Conservation (phyloP, 2,329 filamentous ascomycete species). For the Rhynchosporium secalis region DNA sequence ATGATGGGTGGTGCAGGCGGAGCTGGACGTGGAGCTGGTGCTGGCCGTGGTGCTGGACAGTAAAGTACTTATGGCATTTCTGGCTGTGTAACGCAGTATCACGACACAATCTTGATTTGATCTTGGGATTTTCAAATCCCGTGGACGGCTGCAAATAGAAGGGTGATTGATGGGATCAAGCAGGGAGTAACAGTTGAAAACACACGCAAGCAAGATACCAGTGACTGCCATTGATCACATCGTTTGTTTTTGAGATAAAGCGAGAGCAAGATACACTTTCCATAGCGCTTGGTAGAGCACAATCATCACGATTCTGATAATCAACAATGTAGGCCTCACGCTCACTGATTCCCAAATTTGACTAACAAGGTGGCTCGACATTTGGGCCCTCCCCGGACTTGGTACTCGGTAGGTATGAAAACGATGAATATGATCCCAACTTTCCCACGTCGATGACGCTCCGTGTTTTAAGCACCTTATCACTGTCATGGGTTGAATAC, state of each 20-base stretch:
- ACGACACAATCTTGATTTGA: not conserved
- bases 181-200: not conserved
- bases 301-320: conserved; percentile 2
- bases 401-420: too few relatives aligned
- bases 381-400: too few relatives aligned
- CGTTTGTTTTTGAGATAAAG: not conserved
- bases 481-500: too few relatives aligned
- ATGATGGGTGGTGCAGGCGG: conserved; percentile 58
- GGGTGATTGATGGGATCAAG: too few relatives aligned
- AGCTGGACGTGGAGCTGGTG: conserved; percentile 36
- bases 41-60: conserved; percentile 35
- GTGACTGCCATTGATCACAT: not conserved
- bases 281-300: conserved; percentile 16
- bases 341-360: too few relatives aligned
- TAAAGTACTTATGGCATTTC: not conserved
- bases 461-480: too few relatives aligned
- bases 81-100: not conserved
- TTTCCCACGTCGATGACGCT: too few relatives aligned
- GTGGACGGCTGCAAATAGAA: too few relatives aligned
- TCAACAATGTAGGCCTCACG: not conserved
- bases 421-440: too few relatives aligned
- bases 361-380: too few relatives aligned
- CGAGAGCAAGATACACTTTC: not conserved
- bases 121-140: not conserved
- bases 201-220: conserved; percentile 5